These are phyloP conservation scores for Sporisorium scitamineum DNA, from an alignment of 1,284 basidiomycete genomes.

Conservation along the genomic window DNA sequence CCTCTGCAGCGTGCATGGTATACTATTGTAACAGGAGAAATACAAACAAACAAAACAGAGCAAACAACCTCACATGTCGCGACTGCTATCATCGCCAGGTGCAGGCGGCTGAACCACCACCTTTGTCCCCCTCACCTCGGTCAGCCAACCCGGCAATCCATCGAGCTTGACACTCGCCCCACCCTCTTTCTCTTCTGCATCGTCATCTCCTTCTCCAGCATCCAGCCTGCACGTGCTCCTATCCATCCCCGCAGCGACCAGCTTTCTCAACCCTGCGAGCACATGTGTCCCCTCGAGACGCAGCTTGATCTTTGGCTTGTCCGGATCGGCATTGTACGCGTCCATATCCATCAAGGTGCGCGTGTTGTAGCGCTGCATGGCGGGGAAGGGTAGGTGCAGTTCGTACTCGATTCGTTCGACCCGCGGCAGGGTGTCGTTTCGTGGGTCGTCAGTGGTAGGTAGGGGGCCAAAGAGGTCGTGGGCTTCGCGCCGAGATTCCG, in stretches of 20 bases:
- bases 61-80: constrained; percentile 31
- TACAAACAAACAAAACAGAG: neutral
- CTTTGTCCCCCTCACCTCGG: constrained; percentile 52
- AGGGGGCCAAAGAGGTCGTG: constrained; percentile 47
- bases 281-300: constrained; percentile 56
- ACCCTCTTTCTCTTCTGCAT: constrained; percentile 5
- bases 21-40: neutral
- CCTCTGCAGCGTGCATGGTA: constrained; percentile 3
- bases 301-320: constrained; percentile 44
- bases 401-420: constrained; percentile 55
- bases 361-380: constrained; percentile 46
- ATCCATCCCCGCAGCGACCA: constrained; percentile 54
- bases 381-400: constrained; percentile 48
- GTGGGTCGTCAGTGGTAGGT: neutral
- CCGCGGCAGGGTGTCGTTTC: constrained; percentile 27
- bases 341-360: constrained; percentile 35
- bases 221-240: constrained; percentile 30
- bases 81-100: constrained; percentile 38
- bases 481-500: constrained; percentile 36
- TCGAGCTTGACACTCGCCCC: constrained; percentile 18
- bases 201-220: constrained; percentile 25
- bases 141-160: constrained; percentile 56
- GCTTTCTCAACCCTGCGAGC: constrained; percentile 48
- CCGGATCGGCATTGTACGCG: constrained; percentile 41
- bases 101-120: constrained; percentile 40